Evolutionary conservation across 148 eudicot species (phyloP), one percentile per base, ranked within the genome.

Genomic region (Arctostaphylos glauca): DNA sequence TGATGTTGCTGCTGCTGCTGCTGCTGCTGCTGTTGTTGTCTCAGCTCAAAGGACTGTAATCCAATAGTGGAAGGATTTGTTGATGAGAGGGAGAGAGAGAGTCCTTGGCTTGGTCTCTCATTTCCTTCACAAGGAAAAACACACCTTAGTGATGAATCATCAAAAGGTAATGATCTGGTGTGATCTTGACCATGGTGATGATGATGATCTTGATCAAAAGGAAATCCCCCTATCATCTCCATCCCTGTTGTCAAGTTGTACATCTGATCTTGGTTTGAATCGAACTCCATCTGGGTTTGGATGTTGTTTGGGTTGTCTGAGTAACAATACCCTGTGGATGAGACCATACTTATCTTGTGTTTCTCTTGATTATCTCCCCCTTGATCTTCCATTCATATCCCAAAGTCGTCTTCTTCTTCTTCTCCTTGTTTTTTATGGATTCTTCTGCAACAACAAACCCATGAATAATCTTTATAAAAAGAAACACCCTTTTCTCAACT

Each of bases 21-120:
- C 0, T 71, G 44, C 13, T 25, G 41, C 23, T 66, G 74, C 3
- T 70, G 83, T 53, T 86, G 86, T 52, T 82, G 88, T 58, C 96
- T 85, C 9, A 94, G 85, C 68, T 95, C 94, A 82, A 94, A 96
- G 46, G 98, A 91, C 81, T 92, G 98, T 0, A 93, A 60, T n/a
- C 95, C 94, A 53, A 96, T 86, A 21, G 90, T 55, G 6, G 97
- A 92, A 59, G 98, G 98, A 59, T 93, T 91, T 0, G 86, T 85
- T 0, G 99, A 90, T 12, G 89, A 85, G 9, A 96, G 88, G 25
- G 99, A 96, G n/a, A 96, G 92, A 0, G 99, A 94, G 70, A 96
- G 92, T 0, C 99, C 98, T 88, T 94, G 97, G 77, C 95, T 92
- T n/a, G 95, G 97, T 87, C 92, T 94, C 81, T 96, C 98, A 82